Base-by-base conservation (phyloP, 1,284 basidiomycete species). In the Rugosomyces carneus region DNA sequence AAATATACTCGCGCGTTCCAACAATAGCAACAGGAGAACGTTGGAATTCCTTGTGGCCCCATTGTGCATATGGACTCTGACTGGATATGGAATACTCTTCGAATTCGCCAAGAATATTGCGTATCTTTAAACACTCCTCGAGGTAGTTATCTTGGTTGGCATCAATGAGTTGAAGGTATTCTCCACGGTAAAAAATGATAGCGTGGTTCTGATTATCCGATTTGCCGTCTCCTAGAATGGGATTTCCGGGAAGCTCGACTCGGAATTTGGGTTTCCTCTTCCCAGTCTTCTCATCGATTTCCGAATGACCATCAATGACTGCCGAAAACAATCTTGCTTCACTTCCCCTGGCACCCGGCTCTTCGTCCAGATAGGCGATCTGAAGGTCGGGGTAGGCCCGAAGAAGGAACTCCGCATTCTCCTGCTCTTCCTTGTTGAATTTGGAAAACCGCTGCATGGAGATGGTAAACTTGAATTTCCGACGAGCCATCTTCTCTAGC, bases 141-240 rank as follows among this genome's bases (percentile, higher is more conserved):
- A 99, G 76, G 62, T 99, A 99, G 71, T 99, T 99, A 76, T 99
- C 96, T 72, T 99, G 95, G 68, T 99, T 99, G 58, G 96, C 96
- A 62, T 99, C 96, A 69, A 99, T 98, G 55, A 98, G 87, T 71
- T 99, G 95, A 37, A 99, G 75, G 68, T 95, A 99, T 70, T 99
- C 96, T 56, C 95, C 95, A 49, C 96, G 93, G 70, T 98, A 95
- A 76, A 99, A 99, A 65, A 98, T 79, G 63, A 99, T 97, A 42
- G 96, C 94, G 63, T 99, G 96, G 69, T 99, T 99, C 76, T 99
- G 96, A 69, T 99, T 99, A 72, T 99, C 95, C 21, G 93, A 96
- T 73, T 99, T 99, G 50, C 96, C 96, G 64, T 99, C 95, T 59
- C 95, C 95, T 45, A 99, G 82, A 65, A 99, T 99, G n/a, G 95